phyloP scores from a whole-genome alignment of 73 alveolate genomes.

The Tetrahymena malaccensis region DNA sequence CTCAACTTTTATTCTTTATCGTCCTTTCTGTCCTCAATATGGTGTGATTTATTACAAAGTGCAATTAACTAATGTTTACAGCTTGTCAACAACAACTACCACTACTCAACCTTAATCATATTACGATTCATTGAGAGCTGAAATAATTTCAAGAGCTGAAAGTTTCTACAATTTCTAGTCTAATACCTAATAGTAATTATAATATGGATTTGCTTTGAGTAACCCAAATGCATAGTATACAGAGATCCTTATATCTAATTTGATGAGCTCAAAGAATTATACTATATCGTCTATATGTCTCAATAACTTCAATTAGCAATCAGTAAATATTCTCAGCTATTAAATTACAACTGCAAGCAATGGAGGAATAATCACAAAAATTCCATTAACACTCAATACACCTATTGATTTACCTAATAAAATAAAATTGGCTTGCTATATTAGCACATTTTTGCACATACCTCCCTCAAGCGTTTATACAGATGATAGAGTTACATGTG shows the following conservation, averaged over 20 bases:
- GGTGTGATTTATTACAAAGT: not conserved
- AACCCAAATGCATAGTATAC: not conserved
- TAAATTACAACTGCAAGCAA: not conserved
- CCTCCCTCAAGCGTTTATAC: not conserved
- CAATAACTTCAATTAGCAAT: not conserved
- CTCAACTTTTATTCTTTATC: not conserved
- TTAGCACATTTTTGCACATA: not conserved
- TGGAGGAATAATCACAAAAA: not conserved
- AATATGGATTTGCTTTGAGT: not conserved
- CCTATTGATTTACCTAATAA: not conserved
- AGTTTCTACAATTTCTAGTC: not conserved
- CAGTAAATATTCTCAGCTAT: not conserved
- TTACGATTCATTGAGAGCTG: not conserved
- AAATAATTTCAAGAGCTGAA: not conserved
- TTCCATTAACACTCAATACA: not conserved
- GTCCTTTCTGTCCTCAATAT: not conserved
- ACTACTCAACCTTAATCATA: not conserved
- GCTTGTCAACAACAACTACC: not conserved
- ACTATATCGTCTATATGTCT: not conserved
- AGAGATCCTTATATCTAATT: not conserved
- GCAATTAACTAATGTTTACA: not conserved
- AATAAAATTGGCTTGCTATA: not conserved
- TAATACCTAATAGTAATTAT: not conserved
- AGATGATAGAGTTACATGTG: not conserved
- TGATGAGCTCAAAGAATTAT: not conserved